Conservation (phyloP, 1,284 basidiomycete genomes). For the Retiboletus fuscus region DNA sequence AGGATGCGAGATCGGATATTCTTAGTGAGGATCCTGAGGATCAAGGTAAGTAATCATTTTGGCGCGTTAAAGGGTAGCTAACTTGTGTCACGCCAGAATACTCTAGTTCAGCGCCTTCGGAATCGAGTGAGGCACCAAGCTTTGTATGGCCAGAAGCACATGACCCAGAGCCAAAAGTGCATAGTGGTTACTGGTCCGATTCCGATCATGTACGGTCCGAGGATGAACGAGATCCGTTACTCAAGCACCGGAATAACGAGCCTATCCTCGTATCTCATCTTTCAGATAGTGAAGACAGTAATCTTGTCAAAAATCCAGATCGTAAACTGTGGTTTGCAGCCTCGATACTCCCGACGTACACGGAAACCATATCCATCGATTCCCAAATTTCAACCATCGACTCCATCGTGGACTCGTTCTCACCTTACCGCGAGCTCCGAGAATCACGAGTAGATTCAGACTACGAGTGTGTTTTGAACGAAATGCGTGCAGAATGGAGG, state of each 20-base stretch:
- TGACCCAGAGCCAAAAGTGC: constrained; percentile 29
- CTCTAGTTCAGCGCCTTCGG: constrained; percentile 28
- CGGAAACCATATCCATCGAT: constrained; percentile 51
- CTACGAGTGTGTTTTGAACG: constrained; percentile 53
- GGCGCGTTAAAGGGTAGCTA: not conserved
- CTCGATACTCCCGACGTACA: constrained; percentile 54
- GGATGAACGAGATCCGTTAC: constrained; percentile 35
- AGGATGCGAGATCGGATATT: constrained; percentile 14
- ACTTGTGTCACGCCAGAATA: constrained; percentile 19
- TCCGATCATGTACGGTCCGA: constrained; percentile 38
- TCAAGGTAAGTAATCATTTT: constrained; percentile 17
- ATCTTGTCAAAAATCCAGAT: not conserved
- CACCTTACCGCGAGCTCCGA: constrained; percentile 64
- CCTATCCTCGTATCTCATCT: constrained; percentile 14
- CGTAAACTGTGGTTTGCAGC: constrained; percentile 40
- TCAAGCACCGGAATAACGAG: constrained; percentile 24
- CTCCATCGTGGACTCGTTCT: constrained; percentile 60
- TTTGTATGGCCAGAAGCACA: constrained; percentile 33
- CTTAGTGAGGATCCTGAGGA: constrained; percentile 24
- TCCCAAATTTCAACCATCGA: constrained; percentile 52
- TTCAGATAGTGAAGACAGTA: constrained; percentile 29
- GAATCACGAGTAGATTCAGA: constrained; percentile 61
- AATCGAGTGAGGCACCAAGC: constrained; percentile 19
- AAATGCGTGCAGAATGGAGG: constrained; percentile 64
- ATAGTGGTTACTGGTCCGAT: constrained; percentile 44